phyloP scores from a whole-genome alignment of 495 filamentous ascomycete genomes.

The Aspergillus affinis region DNA sequence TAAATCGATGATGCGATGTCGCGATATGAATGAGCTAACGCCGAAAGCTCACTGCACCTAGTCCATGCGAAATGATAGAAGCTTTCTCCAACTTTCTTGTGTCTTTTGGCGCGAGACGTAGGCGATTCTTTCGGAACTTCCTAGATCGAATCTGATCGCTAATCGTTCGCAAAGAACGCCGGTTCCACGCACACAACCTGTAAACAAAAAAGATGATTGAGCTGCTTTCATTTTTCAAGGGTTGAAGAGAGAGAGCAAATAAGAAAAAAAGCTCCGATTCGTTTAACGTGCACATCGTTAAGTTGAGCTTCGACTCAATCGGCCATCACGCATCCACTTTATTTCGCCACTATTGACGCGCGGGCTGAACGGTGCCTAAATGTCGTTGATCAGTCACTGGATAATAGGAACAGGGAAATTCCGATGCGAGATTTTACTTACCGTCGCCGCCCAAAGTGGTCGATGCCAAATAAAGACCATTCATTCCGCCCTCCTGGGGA shows the following conservation, averaged over 20 bases:
- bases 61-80: background rate
- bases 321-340: conserved; percentile 8
- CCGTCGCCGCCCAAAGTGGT: conserved; percentile 48
- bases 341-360: conserved; percentile 39
- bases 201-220: background rate
- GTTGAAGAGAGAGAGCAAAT: conserved; percentile 5
- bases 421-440: conserved; percentile 33
- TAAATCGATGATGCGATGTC: background rate
- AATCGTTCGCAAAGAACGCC: background rate
- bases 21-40: background rate
- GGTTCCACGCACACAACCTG: background rate
- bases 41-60: background rate
- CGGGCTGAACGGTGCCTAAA: conserved; percentile 45
- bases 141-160: background rate
- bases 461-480: conserved; percentile 48
- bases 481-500: conserved; percentile 45
- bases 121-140: background rate
- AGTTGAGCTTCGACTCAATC: conserved; percentile 6
- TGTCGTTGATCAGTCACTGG: conserved; percentile 1
- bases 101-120: background rate
- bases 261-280: conserved; percentile 3
- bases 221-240: background rate
- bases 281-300: conserved; percentile 5
- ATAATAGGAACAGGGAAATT: too few species aligned
- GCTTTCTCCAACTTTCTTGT: background rate